Percentiles rank a stretch among this genome's conserved stretches.
Evolutionary conservation across 1,139 yeast genomes (phyloP).

Genomic region (Taphrina confusa): DNA sequence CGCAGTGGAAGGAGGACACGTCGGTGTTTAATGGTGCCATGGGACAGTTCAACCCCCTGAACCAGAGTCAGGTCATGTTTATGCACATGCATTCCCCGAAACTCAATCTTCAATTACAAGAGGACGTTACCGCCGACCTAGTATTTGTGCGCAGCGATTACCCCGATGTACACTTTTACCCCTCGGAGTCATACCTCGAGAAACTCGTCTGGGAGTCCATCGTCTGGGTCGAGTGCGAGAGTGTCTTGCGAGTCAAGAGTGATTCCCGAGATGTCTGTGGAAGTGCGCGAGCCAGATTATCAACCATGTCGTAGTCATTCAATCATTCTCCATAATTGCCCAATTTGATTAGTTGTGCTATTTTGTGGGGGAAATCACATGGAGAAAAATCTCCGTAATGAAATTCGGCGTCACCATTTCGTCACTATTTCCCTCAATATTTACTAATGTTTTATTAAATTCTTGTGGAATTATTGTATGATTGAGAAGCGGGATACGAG

Average conservation of each 20-base stretch:
- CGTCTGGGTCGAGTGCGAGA: slow-evolving; percentile 19
- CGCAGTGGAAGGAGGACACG: slow-evolving; percentile 14
- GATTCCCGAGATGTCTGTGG: slow-evolving; percentile 3
- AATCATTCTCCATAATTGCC: no score
- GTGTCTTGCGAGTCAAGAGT: neutral
- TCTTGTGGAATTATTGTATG: slow-evolving; percentile 5
- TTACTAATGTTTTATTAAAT: no score
- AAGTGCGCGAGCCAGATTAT: neutral
- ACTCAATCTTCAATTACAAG: slow-evolving; percentile 8
- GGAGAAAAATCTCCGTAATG: no score
- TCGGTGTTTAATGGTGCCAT: slow-evolving; percentile 24
- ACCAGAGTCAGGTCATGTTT: slow-evolving; percentile 22
- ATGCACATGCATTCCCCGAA: slow-evolving; percentile 28
- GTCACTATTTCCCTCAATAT: no score
- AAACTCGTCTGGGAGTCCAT: slow-evolving; percentile 8
- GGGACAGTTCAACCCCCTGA: slow-evolving; percentile 22
- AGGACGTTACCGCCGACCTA: slow-evolving; percentile 5
- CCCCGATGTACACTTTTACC: slow-evolving; percentile 16
- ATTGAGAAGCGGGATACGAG: slow-evolving; percentile 42
- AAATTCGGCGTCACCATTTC: no score
- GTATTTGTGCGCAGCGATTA: slow-evolving; percentile 16
- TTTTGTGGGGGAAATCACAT: no score
- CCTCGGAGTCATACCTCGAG: neutral
- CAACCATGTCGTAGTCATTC: no score
- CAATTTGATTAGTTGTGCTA: no score